phyloP scores from a whole-genome alignment of 2,329 filamentous ascomycete species.

The Didymella sp. region DNA sequence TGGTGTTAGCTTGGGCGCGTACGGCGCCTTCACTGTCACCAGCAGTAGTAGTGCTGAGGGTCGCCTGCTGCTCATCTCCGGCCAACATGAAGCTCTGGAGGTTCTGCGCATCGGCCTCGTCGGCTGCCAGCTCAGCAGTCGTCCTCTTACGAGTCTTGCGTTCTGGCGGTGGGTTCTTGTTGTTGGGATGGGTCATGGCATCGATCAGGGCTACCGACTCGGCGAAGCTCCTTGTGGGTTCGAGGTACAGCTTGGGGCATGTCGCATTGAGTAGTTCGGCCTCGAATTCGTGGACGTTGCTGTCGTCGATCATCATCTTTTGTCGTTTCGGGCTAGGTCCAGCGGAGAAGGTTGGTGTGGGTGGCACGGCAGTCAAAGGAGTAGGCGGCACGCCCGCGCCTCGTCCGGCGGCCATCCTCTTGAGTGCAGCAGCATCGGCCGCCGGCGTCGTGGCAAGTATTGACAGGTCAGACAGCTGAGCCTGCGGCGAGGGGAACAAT shows the following conservation, averaged over 20 bases:
- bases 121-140: constrained; percentile 90
- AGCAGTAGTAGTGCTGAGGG: constrained; percentile 61
- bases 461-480: constrained; percentile 75
- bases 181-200: constrained; percentile 75
- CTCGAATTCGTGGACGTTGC: constrained; percentile 77
- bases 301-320: constrained; percentile 77
- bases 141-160: constrained; percentile 93
- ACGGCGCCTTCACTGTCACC: constrained; percentile 71
- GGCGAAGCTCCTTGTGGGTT: constrained; percentile 72
- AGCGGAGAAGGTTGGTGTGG: constrained; percentile 63
- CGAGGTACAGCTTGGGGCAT: constrained; percentile 75
- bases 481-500: constrained; percentile 81
- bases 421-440: constrained; percentile 57
- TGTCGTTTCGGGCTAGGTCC: constrained; percentile 73
- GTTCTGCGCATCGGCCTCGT: constrained; percentile 88
- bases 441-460: constrained; percentile 75
- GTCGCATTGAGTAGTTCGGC: constrained; percentile 76
- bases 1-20: constrained; percentile 75
- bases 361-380: constrained; percentile 62
- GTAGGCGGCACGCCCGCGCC: constrained; percentile 70
- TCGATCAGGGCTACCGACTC: constrained; percentile 77
- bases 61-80: constrained; percentile 80
- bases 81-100: constrained; percentile 92
- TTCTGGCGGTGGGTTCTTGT: constrained; percentile 76
- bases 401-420: constrained; percentile 55